Base-by-base conservation (phyloP, 1,284 basidiomycete genomes). In the Pholiota adiposa region DNA sequence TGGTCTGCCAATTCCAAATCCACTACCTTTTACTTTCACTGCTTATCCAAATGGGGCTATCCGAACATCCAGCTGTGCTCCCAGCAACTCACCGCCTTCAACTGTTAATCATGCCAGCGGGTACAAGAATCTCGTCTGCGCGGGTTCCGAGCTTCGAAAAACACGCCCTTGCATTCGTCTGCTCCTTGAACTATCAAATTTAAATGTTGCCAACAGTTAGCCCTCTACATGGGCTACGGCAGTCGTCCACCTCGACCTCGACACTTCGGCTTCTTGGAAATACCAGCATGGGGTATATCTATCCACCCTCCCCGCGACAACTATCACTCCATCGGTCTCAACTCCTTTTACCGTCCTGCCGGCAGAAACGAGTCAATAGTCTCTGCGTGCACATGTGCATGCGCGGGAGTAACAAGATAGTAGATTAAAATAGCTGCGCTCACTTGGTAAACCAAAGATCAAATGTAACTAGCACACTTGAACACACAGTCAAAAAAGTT, bases 1-100 rank as follows among this genome's bases (percentile, higher is more conserved):
- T 55, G 50, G 19, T 33, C 14, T 33, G 16, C 29, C 19, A 8
- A 40, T 25, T 46, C 33, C 21, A 14, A 46, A 29, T 50, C 27
- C 23, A 43, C 31, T 41, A 46, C 44, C 48, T 63, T 61, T 59
- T 59, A 63, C 59, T 63, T 56, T 60, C 43, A 55, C 61, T 52
- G 40, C 21, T 29, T 48, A 34, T 33, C 65, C 64, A 69, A 71
- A 74, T 69, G 72, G 72, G 57, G 67, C 62, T 65, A 56, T 23
- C 54, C 29, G n/a, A n/a, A n/a, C n/a, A 23, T 51, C 41, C 54
- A 6, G 55, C 59, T 61, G 62, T 60, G 58, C 56, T 63, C 54
- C 41, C 56, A 58, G 59, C 59, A 60, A 58, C 59, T 43, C 12
- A 25, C 33, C 33, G 21, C 40, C 44, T 23, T 21, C 11, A 9